phyloP scores from a whole-genome alignment of 176 grass and related monocot species.

The Elymus sibiricus region DNA sequence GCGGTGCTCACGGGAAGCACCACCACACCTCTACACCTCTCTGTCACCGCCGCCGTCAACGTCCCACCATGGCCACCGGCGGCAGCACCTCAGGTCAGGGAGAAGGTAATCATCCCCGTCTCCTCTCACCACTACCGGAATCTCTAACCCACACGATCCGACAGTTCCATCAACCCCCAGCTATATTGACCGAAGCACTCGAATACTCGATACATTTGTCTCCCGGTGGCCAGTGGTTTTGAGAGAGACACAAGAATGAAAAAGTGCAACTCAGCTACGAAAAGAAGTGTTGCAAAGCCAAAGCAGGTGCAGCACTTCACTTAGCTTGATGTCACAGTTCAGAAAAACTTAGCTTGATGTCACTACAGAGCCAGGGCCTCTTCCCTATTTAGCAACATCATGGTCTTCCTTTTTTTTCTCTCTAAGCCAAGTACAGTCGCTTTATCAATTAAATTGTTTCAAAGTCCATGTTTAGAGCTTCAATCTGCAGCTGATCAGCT shows the following conservation, averaged over 20 bases:
- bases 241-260: neutral
- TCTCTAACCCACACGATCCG: too few relatives aligned
- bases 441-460: neutral
- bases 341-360: constrained; percentile 1
- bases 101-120: too few relatives aligned
- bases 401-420: neutral
- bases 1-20: too few relatives aligned
- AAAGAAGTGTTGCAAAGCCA: neutral
- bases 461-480: neutral
- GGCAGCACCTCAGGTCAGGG: too few relatives aligned
- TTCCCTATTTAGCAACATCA: neutral
- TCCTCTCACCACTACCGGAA: too few relatives aligned
- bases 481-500: neutral
- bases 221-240: neutral
- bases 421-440: constrained; percentile 8
- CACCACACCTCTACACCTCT: too few relatives aligned
- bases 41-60: too few relatives aligned
- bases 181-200: constrained; percentile 33
- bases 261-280: constrained; percentile 14
- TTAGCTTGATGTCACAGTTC: constrained; percentile 14
- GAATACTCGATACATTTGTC: neutral
- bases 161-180: too few relatives aligned
- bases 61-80: too few relatives aligned
- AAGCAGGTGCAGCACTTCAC: neutral
- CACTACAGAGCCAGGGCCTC: neutral